These are phyloP conservation scores for Oryza meyeriana DNA, from an alignment of 176 grass and related monocot species.

Conservation along the genomic window DNA sequence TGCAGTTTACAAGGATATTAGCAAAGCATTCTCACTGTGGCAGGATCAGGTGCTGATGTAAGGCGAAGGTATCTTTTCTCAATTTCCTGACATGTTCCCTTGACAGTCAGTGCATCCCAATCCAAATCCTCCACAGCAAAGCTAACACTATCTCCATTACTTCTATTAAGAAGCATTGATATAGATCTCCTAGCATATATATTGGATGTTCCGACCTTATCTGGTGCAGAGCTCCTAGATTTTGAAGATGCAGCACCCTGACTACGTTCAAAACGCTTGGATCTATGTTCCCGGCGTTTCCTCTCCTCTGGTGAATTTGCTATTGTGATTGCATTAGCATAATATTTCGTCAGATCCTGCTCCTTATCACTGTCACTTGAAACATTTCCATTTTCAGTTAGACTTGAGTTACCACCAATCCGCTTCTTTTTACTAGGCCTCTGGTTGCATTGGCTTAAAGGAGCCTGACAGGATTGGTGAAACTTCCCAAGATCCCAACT, in stretches of 20 bases:
- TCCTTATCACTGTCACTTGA: constrained; percentile 74
- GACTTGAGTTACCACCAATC: constrained; percentile 34
- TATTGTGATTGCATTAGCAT: constrained; percentile 56
- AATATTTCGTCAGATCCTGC: constrained; percentile 64
- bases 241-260: constrained; percentile 36
- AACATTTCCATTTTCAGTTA: constrained; percentile 45
- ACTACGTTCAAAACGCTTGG: constrained; percentile 77
- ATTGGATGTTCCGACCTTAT: constrained; percentile 38
- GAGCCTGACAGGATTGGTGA: constrained; percentile 41
- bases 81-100: constrained; percentile 87
- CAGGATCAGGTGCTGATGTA: constrained; percentile 88
- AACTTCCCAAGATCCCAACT: constrained; percentile 51
- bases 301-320: constrained; percentile 81
- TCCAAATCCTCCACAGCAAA: constrained; percentile 84
- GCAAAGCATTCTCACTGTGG: constrained; percentile 49
- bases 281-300: constrained; percentile 69
- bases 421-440: constrained; percentile 49
- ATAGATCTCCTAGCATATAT: constrained; percentile 47
- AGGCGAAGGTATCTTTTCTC: constrained; percentile 88
- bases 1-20: constrained; percentile 35
- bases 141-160: constrained; percentile 38
- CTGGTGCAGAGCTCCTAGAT: constrained; percentile 27
- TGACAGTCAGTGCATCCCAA: constrained; percentile 91
- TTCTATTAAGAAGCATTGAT: constrained; percentile 50
- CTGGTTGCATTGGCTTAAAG: constrained; percentile 41